phyloP scores from a whole-genome alignment of 495 filamentous ascomycete species.

The Hypoxylon fuscum region DNA sequence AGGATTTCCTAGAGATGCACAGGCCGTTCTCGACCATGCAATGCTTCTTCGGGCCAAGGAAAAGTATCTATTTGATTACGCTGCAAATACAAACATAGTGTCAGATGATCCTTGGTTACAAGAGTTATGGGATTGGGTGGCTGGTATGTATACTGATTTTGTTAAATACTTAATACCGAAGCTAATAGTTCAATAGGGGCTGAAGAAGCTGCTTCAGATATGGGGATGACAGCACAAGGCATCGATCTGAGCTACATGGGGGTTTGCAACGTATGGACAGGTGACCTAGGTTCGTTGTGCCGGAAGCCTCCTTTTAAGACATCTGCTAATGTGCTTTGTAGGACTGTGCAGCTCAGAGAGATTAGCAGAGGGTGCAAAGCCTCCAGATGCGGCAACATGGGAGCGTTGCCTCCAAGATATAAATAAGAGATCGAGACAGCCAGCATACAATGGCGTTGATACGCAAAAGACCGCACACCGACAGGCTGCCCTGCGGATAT shows the following conservation, averaged over 20 bases:
- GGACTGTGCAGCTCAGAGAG: slow-evolving; percentile 52
- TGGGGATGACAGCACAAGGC: slow-evolving; percentile 76
- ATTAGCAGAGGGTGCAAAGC: slow-evolving; percentile 49
- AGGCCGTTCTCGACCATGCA: slow-evolving; percentile 51
- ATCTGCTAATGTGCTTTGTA: slow-evolving; percentile 29
- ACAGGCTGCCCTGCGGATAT: slow-evolving; percentile 77
- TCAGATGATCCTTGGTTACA: slow-evolving; percentile 77
- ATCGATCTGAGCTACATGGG: slow-evolving; percentile 89
- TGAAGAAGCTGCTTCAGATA: slow-evolving; percentile 67
- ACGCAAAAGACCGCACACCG: slow-evolving; percentile 79
- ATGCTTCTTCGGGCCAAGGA: slow-evolving; percentile 66
- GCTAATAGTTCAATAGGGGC: slow-evolving; percentile 60
- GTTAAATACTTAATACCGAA: neutral
- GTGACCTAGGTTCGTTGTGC: slow-evolving; percentile 67
- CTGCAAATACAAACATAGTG: slow-evolving; percentile 71
- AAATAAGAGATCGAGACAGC: slow-evolving; percentile 52
- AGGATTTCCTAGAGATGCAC: slow-evolving; percentile 48
- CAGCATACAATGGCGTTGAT: slow-evolving; percentile 55
- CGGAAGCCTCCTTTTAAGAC: neutral
- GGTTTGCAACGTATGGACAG: slow-evolving; percentile 80
- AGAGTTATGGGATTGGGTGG: slow-evolving; percentile 80
- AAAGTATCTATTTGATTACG: slow-evolving; percentile 81
- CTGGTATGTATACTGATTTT: slow-evolving; percentile 58
- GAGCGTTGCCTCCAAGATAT: slow-evolving; percentile 58
- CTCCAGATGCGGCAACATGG: slow-evolving; percentile 57